Conservation (phyloP, 129 eudicot genomes). For the Kitagawia praeruptora region DNA sequence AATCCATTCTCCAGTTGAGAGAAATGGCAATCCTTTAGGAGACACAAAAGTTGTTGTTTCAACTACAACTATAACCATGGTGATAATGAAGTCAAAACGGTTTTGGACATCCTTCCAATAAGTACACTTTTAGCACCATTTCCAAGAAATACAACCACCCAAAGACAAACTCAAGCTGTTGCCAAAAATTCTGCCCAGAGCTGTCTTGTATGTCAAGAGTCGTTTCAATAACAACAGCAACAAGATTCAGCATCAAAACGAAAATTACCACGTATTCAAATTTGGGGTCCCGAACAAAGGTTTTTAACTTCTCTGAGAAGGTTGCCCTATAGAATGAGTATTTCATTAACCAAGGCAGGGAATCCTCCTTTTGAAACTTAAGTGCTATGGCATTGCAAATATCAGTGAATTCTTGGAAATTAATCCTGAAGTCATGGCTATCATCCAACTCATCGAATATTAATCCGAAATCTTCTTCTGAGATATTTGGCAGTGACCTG, state of each 20-base stretch:
- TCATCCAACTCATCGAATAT: constrained; percentile 85
- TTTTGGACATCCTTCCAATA: constrained; percentile 97
- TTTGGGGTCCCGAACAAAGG: constrained; percentile 45
- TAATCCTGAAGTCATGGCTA: constrained; percentile 68
- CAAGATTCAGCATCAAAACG: constrained; percentile 64
- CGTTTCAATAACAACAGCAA: constrained; percentile 73
- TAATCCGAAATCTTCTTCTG: constrained; percentile 72
- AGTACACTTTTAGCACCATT: constrained; percentile 75
- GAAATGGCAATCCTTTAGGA: constrained; percentile 53
- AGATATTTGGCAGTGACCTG: constrained; percentile 90
- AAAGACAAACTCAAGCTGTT: constrained; percentile 76
- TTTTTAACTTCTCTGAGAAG: constrained; percentile 47
- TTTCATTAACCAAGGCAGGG: constrained; percentile 43
- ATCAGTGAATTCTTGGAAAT: constrained; percentile 75
- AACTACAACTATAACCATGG: constrained; percentile 92
- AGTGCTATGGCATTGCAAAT: constrained; percentile 90
- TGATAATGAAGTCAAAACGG: constrained; percentile 79
- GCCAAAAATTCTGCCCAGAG: constrained; percentile 85
- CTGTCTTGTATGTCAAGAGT: constrained; percentile 86
- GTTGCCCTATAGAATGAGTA: constrained; percentile 59
- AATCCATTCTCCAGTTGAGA: constrained; percentile 98
- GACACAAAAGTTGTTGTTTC: constrained; percentile 85
- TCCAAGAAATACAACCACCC: constrained; percentile 96
- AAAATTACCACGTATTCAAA: constrained; percentile 58
- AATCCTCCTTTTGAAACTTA: constrained; percentile 75